Evolutionary conservation across 2,329 filamentous ascomycete genomes (phyloP), one percentile per base, ranked within the genome.

Genomic region (Cladosporium velox): DNA sequence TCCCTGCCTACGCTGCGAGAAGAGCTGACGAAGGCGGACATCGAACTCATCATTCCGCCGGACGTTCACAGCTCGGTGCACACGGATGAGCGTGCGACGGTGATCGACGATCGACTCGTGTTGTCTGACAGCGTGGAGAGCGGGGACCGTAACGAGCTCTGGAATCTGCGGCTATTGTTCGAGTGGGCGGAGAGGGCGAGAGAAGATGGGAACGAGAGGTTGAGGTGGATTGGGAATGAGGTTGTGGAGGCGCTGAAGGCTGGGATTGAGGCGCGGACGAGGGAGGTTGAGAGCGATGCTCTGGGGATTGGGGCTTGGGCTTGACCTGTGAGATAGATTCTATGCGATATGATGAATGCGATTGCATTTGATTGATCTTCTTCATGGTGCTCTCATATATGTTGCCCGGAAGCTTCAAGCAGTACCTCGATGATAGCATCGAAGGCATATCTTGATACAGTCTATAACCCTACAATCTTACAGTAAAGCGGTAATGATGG

Each of bases 31-130:
- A 76, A 90, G 61, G 87, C 89, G 0, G 92, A 96, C 72, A 85
- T 80, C 0, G 77, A 79, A 3, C 74, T 81, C 4, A 73, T 82
- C 0, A 66, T 83, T 24, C 74, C 75, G 8, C 78, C 80, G 0
- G 79, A 81, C 69, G 68, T 68, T 18, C 66, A 71, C 32, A 85
- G 82, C 6, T 79, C 78, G 10, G 77, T 77, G 6, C 82, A 84
- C 66, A 78, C 82, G 8, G 86, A 85, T 71, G 81, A 85, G 10
- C 81, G 83, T 35, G 80, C 82, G 4, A 90, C 87, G 5, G 84
- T 86, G 0, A 87, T 96, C 0, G 93, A 97, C 74, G 87, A 88
- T 35, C 83, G 90, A 47, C 79, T 97, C 30, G 86, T 89, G 66
- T 82, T 97, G 67, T 67, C 75, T 65, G 69, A 69, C 67, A 72